Percentiles rank a stretch among this genome's conserved stretches.
phyloP scores from a whole-genome alignment of 345 rosid genomes.

The Lumnitzera littorea region DNA sequence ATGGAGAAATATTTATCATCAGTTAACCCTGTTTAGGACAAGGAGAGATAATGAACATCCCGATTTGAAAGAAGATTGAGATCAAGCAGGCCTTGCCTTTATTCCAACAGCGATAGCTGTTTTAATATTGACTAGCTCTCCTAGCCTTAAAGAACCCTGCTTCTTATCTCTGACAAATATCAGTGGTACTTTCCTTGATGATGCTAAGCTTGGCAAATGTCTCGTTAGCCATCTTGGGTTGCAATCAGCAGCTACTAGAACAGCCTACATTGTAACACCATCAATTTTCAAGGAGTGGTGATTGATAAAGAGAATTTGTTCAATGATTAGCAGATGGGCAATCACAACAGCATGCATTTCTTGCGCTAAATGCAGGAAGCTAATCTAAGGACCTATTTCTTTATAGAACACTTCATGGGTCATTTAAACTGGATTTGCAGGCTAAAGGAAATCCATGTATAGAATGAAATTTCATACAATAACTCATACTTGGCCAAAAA shows the following conservation, averaged over 20 bases:
- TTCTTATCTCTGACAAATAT: constrained; percentile 43
- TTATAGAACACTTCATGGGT: no score
- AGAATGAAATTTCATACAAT: no score
- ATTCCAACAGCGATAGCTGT: constrained; percentile 61
- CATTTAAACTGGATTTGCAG: no score
- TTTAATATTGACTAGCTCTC: constrained; percentile 63
- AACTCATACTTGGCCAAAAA: no score
- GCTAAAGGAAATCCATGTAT: no score
- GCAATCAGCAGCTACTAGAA: constrained; percentile 60
- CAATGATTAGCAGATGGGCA: no score
- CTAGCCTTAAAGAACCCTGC: constrained; percentile 56
- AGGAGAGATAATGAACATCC: not conserved
- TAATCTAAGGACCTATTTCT: no score
- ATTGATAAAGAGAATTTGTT: not conserved
- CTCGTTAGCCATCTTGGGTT: constrained; percentile 65
- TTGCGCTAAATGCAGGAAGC: not conserved
- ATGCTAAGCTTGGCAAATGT: constrained; percentile 59
- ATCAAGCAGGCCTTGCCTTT: constrained; percentile 22
- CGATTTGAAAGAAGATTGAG: not conserved
- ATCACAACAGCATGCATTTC: not conserved
- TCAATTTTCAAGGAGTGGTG: not conserved
- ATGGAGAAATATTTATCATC: not conserved
- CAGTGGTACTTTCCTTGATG: constrained; percentile 53
- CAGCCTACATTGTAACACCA: constrained; percentile 26
- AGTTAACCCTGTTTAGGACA: no score